These are phyloP conservation scores for Escallonia rubra DNA, from an alignment of 129 eudicot species.

Conservation along the genomic window DNA sequence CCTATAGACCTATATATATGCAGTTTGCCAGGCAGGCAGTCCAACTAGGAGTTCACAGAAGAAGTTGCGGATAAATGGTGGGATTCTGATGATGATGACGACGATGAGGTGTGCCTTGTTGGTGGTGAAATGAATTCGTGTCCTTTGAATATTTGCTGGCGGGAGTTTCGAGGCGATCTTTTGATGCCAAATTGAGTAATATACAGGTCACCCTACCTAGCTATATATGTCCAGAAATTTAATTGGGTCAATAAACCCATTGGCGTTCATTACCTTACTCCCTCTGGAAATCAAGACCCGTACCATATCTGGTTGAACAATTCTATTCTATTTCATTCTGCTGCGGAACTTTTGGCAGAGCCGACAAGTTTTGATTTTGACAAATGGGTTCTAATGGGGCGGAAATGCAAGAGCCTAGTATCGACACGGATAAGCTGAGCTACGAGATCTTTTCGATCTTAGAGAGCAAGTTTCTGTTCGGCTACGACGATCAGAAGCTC, in stretches of 20 bases:
- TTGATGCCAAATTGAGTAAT: constrained; percentile 4
- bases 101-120: not conserved
- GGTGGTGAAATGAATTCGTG: constrained; percentile 5
- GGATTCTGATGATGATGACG: not conserved
- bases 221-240: constrained; percentile 21
- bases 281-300: too few species aligned
- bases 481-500: constrained; percentile 58
- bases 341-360: not conserved
- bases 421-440: constrained; percentile 82
- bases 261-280: constrained; percentile 2
- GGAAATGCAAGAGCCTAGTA: constrained; percentile 70
- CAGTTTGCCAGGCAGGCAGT: too few species aligned
- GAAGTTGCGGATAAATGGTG: not conserved
- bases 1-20: too few species aligned
- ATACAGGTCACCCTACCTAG: constrained; percentile 2
- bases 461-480: constrained; percentile 80
- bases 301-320: too few species aligned
- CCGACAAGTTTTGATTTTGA: not conserved
- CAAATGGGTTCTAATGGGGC: constrained; percentile 35
- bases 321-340: not conserved
- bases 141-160: constrained; percentile 14
- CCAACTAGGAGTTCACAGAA: not conserved
- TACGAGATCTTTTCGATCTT: constrained; percentile 88
- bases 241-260: constrained; percentile 8
- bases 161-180: constrained; percentile 14